Conservation (phyloP, 163 green algal genomes). For the Chlamydomonas reinhardtii region DNA sequence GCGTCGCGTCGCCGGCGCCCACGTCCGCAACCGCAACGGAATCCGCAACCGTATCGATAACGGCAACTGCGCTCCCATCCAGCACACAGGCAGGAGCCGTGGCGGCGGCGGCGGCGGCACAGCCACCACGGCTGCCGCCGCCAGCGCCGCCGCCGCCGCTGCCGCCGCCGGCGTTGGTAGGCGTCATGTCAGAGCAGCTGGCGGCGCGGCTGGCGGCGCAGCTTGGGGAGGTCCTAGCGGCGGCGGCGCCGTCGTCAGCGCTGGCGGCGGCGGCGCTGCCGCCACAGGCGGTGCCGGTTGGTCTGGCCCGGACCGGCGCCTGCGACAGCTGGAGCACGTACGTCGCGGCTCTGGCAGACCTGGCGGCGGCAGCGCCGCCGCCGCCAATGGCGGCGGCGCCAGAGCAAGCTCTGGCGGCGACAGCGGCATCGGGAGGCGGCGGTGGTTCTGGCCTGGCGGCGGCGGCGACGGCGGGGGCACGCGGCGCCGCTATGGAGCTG, state of each 20-base stretch:
- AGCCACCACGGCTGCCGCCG: no score
- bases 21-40: neutral
- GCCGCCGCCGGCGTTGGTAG: neutral
- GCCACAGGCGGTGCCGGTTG: neutral
- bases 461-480: no score
- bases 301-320: neutral
- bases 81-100: neutral
- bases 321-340: neutral
- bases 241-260: neutral
- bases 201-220: neutral
- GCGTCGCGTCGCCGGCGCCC: constrained; percentile 2
- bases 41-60: neutral
- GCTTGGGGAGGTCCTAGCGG: constrained; percentile 3
- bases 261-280: neutral
- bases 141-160: no score
- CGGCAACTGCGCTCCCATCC: neutral
- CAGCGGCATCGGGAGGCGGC: no score
- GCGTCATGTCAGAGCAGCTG: constrained; percentile 15
- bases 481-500: no score
- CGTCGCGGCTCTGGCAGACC: neutral
- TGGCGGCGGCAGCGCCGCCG: neutral
- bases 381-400: no score
- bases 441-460: no score
- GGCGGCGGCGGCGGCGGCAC: neutral
- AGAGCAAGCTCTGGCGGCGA: no score